Evolutionary conservation across 2,329 filamentous ascomycete genomes (phyloP).

Genomic region (Teratosphaeriaceae sp.): DNA sequence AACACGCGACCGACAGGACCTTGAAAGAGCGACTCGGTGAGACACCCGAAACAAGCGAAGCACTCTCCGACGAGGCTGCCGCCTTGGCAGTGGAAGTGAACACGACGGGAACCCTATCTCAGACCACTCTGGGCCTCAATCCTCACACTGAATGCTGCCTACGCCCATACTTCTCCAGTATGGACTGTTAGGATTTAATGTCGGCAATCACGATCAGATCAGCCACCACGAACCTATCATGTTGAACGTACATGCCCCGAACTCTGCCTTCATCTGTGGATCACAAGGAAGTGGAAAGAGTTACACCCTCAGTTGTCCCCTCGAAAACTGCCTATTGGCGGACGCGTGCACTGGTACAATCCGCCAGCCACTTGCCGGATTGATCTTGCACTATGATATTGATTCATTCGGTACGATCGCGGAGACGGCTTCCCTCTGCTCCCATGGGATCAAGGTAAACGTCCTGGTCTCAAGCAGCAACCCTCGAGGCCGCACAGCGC

Average conservation of each 20-base stretch:
- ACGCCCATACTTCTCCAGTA: conserved; percentile 32
- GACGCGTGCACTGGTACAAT: conserved; percentile 38
- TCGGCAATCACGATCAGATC: conserved; percentile 11
- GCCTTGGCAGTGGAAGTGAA: conserved; percentile 35
- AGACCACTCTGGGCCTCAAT: conserved; percentile 10
- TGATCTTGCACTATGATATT: conserved; percentile 51
- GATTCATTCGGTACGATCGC: conserved; percentile 44
- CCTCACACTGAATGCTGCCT: neutral
- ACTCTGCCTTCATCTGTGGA: conserved; percentile 57
- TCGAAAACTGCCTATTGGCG: conserved; percentile 52
- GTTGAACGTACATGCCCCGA: conserved; percentile 49
- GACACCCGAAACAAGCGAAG: neutral
- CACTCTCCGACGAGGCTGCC: conserved; percentile 19
- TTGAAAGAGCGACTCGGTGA: neutral
- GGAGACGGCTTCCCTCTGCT: conserved; percentile 51
- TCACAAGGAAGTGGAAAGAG: conserved; percentile 58
- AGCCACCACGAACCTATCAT: conserved; percentile 30
- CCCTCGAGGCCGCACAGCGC: conserved; percentile 32
- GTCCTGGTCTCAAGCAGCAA: conserved; percentile 49
- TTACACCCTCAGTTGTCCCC: conserved; percentile 52
- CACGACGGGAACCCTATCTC: conserved; percentile 40
- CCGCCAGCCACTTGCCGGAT: conserved; percentile 38
- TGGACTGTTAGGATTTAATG: conserved; percentile 20
- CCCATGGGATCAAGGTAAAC: conserved; percentile 40
- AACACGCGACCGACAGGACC: conserved; percentile 6